A percentile compares a stretch with the other conserved stretches of the same genome.
phyloP scores from a whole-genome alignment of 768 basidiomycete species.

The Hortiboletus campestris region DNA sequence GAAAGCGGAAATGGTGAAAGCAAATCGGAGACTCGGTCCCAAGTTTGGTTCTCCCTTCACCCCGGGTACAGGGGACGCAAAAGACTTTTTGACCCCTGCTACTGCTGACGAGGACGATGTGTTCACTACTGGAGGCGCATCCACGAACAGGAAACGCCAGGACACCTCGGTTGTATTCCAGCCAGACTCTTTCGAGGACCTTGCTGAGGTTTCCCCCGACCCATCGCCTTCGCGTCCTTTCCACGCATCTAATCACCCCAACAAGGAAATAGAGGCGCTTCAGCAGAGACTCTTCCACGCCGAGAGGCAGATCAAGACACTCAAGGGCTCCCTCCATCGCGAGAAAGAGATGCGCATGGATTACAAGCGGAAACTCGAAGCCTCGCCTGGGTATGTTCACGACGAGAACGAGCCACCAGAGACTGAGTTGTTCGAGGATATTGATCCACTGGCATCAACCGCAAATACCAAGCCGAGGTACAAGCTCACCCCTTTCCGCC shows the following conservation, averaged over 20 bases:
- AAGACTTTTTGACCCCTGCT: conserved; percentile 58
- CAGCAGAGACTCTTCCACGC: conserved; percentile 83
- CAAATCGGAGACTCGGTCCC: conserved; percentile 54
- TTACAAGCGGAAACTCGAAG: conserved; percentile 53
- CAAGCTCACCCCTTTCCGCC: conserved; percentile 55
- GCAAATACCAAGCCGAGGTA: conserved; percentile 36
- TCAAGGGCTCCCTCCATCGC: conserved; percentile 73
- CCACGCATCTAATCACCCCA: conserved; percentile 71
- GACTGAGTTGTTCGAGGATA: conserved; percentile 48
- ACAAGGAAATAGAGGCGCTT: conserved; percentile 77
- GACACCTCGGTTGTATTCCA: conserved; percentile 50
- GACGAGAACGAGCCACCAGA: conserved; percentile 39
- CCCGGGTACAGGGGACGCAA: conserved; percentile 48
- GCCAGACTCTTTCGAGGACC: conserved; percentile 46
- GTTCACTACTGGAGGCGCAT: conserved; percentile 61
- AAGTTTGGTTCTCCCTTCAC: conserved; percentile 74
- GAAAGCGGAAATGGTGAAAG: conserved; percentile 69
- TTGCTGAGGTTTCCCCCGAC: conserved; percentile 57
- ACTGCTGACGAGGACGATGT: conserved; percentile 59
- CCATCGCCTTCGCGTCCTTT: conserved; percentile 60
- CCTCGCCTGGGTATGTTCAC: conserved; percentile 36
- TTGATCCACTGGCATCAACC: conserved; percentile 36
- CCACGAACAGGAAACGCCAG: conserved; percentile 58
- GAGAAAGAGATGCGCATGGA: conserved; percentile 84
- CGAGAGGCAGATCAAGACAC: conserved; percentile 79